Conservation (phyloP, 2,329 filamentous ascomycete genomes). For the Ascochyta viciae-villosae region DNA sequence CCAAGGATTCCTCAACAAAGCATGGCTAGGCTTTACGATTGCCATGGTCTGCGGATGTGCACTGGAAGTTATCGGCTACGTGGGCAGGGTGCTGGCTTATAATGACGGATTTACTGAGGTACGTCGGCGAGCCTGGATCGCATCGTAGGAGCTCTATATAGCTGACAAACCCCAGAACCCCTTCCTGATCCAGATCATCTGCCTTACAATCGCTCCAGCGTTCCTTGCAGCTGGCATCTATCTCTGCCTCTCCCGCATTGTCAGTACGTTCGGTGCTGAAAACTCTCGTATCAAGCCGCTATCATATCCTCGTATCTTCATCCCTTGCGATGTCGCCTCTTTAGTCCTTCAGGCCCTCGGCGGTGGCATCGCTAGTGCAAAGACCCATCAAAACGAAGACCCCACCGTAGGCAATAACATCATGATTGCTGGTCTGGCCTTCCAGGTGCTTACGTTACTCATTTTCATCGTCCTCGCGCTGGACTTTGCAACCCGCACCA, state of each 20-base stretch:
- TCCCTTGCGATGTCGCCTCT: conserved; percentile 57
- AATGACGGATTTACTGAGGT: conserved; percentile 62
- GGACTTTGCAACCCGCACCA: conserved; percentile 50
- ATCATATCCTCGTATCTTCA: conserved; percentile 60
- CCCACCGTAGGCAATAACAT: conserved; percentile 52
- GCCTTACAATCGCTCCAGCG: conserved; percentile 62
- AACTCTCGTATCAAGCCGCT: conserved; percentile 54
- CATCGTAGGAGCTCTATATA: background rate
- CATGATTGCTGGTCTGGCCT: conserved; percentile 55
- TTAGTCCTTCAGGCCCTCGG: conserved; percentile 55
- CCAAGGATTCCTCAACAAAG: conserved; percentile 48
- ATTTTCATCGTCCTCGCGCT: conserved; percentile 51
- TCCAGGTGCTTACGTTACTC: conserved; percentile 54
- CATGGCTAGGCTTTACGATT: conserved; percentile 53
- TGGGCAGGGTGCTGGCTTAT: conserved; percentile 64
- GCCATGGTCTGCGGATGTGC: conserved; percentile 64
- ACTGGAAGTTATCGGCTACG: conserved; percentile 68
- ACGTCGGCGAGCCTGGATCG: background rate
- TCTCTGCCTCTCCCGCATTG: conserved; percentile 61
- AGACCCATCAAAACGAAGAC: conserved; percentile 38
- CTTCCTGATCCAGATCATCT: conserved; percentile 73
- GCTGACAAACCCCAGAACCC: conserved; percentile 49
- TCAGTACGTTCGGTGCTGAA: conserved; percentile 48
- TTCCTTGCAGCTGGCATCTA: conserved; percentile 71
- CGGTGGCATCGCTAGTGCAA: conserved; percentile 51